These are phyloP conservation scores for Aspergillus pseudonomiae DNA, from an alignment of 2,329 filamentous ascomycete genomes.

Conservation along the genomic window DNA sequence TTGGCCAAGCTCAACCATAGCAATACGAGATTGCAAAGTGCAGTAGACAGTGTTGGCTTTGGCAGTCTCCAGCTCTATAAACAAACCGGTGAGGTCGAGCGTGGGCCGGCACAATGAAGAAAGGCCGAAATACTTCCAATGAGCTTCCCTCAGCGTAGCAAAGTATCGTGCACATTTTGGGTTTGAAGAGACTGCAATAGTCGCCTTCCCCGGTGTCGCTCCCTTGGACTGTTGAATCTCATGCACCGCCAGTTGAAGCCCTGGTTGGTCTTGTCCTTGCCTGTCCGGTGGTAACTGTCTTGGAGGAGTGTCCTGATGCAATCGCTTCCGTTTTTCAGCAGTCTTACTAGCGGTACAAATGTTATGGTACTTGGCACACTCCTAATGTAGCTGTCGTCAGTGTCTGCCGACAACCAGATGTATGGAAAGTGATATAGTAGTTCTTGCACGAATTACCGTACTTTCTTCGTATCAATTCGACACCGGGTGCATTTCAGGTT, in stretches of 20 bases:
- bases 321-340: not conserved
- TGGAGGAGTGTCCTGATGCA: too few relatives aligned
- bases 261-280: not conserved
- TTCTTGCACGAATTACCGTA: too few relatives aligned
- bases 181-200: not conserved
- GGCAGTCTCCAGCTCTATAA: not conserved
- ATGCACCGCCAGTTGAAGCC: not conserved
- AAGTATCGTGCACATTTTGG: not conserved
- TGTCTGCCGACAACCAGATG: too few relatives aligned
- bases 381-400: too few relatives aligned
- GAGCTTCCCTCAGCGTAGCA: not conserved
- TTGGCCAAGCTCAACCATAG: not conserved
- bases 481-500: too few relatives aligned
- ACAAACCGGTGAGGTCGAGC: not conserved
- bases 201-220: not conserved
- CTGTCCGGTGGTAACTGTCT: not conserved
- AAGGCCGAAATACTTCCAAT: not conserved
- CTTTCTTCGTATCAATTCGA: too few relatives aligned
- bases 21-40: not conserved
- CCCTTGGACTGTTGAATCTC: not conserved
- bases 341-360: not conserved
- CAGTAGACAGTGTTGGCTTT: not conserved
- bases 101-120: too few relatives aligned
- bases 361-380: not conserved
- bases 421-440: too few relatives aligned